phyloP scores from a whole-genome alignment of 2,329 filamentous ascomycete genomes.

The Penicillium sp. region DNA sequence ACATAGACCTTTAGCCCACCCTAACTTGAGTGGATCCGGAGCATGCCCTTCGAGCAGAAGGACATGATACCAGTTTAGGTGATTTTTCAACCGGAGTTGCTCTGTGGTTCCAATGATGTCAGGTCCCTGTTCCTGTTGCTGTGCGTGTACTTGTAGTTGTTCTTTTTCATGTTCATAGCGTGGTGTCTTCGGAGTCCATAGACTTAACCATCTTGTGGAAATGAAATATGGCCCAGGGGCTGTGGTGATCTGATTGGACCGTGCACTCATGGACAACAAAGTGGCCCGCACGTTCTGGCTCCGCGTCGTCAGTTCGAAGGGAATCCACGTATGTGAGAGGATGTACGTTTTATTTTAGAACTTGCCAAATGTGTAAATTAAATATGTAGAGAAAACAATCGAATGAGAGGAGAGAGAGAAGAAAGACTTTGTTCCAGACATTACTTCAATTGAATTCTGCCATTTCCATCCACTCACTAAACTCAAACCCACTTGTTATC shows the following conservation, averaged over 20 bases:
- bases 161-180: not conserved
- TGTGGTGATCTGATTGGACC: conserved; percentile 7
- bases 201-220: not conserved
- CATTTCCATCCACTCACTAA: conserved; percentile 9
- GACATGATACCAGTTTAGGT: not conserved
- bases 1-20: not conserved
- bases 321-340: not conserved
- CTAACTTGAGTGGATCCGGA: conserved; percentile 2
- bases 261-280: conserved; percentile 1
- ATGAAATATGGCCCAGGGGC: not conserved
- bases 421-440: not conserved
- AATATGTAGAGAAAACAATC: not conserved
- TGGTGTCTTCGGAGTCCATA: not conserved
- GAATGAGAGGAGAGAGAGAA: not conserved
- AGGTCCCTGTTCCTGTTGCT: not conserved
- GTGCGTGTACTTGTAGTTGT: not conserved
- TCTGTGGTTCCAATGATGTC: not conserved
- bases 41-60: not conserved
- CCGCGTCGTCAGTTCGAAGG: not conserved
- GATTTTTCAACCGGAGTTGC: not conserved
- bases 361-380: not conserved
- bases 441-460: conserved; percentile 4
- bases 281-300: conserved; percentile 15
- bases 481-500: not conserved
- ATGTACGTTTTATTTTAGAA: not conserved